These are phyloP conservation scores for Alternaria viburni DNA, from an alignment of 2,329 filamentous ascomycete genomes.

Conservation along the genomic window DNA sequence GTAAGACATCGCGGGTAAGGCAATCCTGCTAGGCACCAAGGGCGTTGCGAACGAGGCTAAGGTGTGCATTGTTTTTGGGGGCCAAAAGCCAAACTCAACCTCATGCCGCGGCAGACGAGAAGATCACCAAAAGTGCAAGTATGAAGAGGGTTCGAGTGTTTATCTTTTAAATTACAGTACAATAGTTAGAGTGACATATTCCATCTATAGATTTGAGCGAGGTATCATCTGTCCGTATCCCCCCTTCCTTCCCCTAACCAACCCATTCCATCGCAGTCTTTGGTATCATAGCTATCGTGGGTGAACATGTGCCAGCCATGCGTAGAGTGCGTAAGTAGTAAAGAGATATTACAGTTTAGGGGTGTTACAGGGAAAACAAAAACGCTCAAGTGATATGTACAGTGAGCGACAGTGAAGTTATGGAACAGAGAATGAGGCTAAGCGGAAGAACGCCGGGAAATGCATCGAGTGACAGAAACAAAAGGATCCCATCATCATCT, in stretches of 20 bases:
- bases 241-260: neutral
- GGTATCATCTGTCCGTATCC: constrained; percentile 10
- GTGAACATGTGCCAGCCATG: constrained; percentile 28
- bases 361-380: neutral
- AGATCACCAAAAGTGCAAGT: too few species aligned
- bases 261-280: constrained; percentile 2
- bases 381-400: constrained; percentile 10
- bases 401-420: constrained; percentile 14
- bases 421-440: constrained; percentile 19
- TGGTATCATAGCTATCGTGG: constrained; percentile 17
- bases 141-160: too few species aligned
- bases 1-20: neutral
- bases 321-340: constrained; percentile 9
- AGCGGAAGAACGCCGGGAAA: neutral
- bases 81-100: constrained; percentile 11
- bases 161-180: neutral
- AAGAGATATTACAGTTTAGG: constrained; percentile 14
- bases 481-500: constrained; percentile 10
- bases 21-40: neutral
- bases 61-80: neutral
- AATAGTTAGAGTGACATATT: neutral
- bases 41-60: neutral
- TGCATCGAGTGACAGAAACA: neutral
- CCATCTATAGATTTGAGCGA: constrained; percentile 18
- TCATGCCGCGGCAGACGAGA: neutral